phyloP scores from a whole-genome alignment of 352 stramenopile genomes.

The Phytophthora ohioensis region DNA sequence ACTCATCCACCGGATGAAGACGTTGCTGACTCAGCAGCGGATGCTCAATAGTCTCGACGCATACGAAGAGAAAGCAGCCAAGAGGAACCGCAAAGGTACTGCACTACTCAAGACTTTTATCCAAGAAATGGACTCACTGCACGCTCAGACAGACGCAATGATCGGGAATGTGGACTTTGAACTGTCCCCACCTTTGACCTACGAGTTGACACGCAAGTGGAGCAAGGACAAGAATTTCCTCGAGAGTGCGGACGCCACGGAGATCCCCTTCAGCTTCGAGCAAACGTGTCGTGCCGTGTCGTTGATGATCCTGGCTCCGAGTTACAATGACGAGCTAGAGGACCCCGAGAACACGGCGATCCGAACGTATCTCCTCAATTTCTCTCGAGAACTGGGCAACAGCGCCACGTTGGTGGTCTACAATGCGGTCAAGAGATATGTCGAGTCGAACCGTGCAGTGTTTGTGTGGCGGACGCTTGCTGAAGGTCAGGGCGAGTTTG shows the following conservation, averaged over 20 bases:
- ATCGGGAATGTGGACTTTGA: conserved; percentile 21
- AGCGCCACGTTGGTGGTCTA: conserved; percentile 26
- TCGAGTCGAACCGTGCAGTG: conserved; percentile 50
- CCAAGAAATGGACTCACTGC: conserved; percentile 35
- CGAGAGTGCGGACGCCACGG: conserved; percentile 33
- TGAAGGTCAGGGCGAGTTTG: conserved; percentile 44
- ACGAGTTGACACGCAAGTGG: conserved; percentile 29
- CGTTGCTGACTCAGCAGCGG: conserved; percentile 17
- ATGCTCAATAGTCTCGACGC: conserved; percentile 10
- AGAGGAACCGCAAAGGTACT: conserved; percentile 1
- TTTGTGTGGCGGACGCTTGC: conserved; percentile 59
- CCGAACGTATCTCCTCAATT: conserved; percentile 26
- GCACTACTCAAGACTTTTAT: conserved; percentile 34
- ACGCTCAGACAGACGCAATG: conserved; percentile 32
- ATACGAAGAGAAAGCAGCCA: not conserved
- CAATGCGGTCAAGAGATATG: conserved; percentile 52
- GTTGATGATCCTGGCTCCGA: conserved; percentile 27
- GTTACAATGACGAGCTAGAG: conserved; percentile 31
- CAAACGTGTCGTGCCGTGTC: conserved; percentile 32
- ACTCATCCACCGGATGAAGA: conserved; percentile 29
- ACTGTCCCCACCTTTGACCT: conserved; percentile 25
- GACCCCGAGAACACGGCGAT: conserved; percentile 31
- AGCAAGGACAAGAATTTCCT: conserved; percentile 27
- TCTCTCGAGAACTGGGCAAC: conserved; percentile 19
- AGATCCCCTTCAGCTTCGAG: conserved; percentile 34